Evolutionary conservation across 768 basidiomycete genomes (phyloP), one percentile per base, ranked within the genome.

Genomic region (Lactifluus pinguis): DNA sequence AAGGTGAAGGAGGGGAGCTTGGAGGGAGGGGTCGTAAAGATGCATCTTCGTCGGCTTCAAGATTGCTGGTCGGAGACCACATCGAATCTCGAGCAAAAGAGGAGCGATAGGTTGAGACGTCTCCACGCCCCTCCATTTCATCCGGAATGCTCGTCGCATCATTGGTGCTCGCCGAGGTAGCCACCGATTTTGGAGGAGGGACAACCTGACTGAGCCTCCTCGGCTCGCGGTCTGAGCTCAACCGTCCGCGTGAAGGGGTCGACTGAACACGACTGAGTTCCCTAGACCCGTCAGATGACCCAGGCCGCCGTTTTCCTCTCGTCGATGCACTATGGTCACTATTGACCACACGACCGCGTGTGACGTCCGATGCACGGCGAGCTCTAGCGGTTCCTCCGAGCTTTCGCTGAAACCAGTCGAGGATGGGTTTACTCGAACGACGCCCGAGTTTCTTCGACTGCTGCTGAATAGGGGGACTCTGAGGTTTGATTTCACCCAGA

Each of bases 41-140:
- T 10, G 95, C 95, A 69, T 97, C 93, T 57, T 97, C 95, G 69
- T 98, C 95, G 15, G 93, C 94, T 72, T 92, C 92, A 34, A 84
- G 72, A 47, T 79, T 78, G 65, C 86, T 88, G 15, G 83, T 76
- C 47, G 87, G 89, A 8, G 89, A 91, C 86, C 88, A 91, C 49
- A 81, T 80, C 3, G 90, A 92, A 62, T 87, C 85, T 53, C 83
- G 80, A 49, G 86, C 85, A 55, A 80, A 69, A 25, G 84, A 88
- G 4, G 83, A 86, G 19, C 76, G 75, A 56, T 75, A 79, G 36
- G 77, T 79, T 6, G 73, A 71, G 52, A 76, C 76, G 54, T 76
- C 76, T 53, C 69, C 70, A n/a, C 72, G 71, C 8, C 39, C 62
- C 14, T 66, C 63, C 14, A 17, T 3, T 44, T 71, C 72, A 11